phyloP scores from a whole-genome alignment of 352 stramenopile genomes.

The Phytopythium delawarense region DNA sequence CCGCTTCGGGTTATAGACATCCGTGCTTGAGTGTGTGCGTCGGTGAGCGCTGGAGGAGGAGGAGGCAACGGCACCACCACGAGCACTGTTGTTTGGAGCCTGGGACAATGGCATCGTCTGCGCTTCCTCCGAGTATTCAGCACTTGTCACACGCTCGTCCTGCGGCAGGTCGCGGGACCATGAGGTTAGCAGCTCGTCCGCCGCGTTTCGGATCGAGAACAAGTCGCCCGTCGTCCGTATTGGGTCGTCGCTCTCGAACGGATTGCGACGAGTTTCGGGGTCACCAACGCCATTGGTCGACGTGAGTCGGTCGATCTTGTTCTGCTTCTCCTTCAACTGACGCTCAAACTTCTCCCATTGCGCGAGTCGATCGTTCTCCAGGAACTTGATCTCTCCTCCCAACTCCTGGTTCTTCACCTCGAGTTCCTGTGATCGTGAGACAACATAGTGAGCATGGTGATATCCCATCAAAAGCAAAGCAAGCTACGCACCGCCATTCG shows the following conservation, averaged over 20 bases:
- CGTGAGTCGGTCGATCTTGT: neutral
- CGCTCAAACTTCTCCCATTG: slow-evolving; percentile 73
- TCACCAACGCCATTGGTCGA: neutral
- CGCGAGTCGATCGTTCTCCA: slow-evolving; percentile 69
- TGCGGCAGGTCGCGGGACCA: neutral
- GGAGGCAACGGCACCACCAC: neutral
- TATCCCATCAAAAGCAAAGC: neutral
- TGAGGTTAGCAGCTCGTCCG: slow-evolving; percentile 25
- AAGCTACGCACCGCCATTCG: slow-evolving; percentile 43
- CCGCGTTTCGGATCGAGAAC: slow-evolving; percentile 35
- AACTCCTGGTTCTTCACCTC: slow-evolving; percentile 74
- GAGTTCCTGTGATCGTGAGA: slow-evolving; percentile 39
- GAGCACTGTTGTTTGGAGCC: neutral
- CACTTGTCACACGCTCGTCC: neutral
- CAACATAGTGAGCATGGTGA: neutral
- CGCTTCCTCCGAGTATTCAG: neutral
- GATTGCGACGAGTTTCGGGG: neutral
- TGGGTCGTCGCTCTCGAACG: slow-evolving; percentile 9
- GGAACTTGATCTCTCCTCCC: slow-evolving; percentile 69
- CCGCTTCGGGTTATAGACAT: slow-evolving; percentile 28
- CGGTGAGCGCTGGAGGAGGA: neutral
- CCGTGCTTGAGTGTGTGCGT: slow-evolving; percentile 9
- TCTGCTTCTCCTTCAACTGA: slow-evolving; percentile 44
- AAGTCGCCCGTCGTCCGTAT: slow-evolving; percentile 33
- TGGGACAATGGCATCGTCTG: neutral